Evolutionary conservation across 305 asterid genomes (phyloP).

Genomic region (Ilex paraguariensis): DNA sequence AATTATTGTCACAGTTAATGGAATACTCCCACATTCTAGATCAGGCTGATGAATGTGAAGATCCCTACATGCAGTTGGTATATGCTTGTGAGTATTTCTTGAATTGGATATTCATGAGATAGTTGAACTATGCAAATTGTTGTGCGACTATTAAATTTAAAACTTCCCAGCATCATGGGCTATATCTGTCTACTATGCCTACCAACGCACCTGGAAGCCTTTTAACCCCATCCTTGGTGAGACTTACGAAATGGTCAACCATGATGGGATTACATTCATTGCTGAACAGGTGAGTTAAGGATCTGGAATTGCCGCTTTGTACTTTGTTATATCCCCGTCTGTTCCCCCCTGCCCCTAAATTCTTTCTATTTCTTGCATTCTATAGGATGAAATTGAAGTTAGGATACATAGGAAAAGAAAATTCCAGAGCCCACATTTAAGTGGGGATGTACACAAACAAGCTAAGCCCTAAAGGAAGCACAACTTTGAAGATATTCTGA

Average conservation of each 20-base stretch:
- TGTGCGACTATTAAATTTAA: too few species aligned
- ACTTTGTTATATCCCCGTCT: constrained; percentile 1
- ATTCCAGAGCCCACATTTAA: too few species aligned
- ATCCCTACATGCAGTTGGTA: constrained; percentile 71
- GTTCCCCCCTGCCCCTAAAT: neutral
- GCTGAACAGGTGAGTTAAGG: constrained; percentile 62
- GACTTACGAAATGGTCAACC: constrained; percentile 78
- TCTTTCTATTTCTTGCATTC: neutral
- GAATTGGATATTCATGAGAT: constrained; percentile 10
- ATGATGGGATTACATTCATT: constrained; percentile 60
- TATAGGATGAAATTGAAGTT: too few species aligned
- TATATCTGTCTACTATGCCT: constrained; percentile 67
- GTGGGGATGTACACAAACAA: too few species aligned
- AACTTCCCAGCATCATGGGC: constrained; percentile 67
- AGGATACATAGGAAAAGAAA: too few species aligned
- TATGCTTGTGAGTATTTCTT: constrained; percentile 49
- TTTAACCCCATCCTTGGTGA: constrained; percentile 88
- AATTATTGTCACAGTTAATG: constrained; percentile 55
- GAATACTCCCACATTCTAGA: constrained; percentile 75
- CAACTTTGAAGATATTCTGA: neutral
- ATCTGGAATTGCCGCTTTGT: neutral
- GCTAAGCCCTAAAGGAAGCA: too few species aligned
- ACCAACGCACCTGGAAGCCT: constrained; percentile 87
- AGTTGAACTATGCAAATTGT: neutral
- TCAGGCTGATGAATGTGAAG: constrained; percentile 71